phyloP scores from a whole-genome alignment of 1,139 yeast species.

The Scheffersomyces titani region DNA sequence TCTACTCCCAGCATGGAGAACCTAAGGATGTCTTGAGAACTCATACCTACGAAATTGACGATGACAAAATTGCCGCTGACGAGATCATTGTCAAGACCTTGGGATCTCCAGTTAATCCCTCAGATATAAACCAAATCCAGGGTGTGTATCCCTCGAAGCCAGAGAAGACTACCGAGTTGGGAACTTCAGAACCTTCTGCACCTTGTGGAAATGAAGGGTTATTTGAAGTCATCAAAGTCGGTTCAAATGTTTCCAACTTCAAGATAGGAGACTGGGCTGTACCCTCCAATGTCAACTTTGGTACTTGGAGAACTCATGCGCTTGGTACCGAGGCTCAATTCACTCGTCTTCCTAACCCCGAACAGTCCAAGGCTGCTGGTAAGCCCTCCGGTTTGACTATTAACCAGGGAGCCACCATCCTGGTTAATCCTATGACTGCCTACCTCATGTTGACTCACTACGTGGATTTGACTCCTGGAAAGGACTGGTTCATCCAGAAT shows the following conservation, averaged over 20 bases:
- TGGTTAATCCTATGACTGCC: constrained; percentile 93
- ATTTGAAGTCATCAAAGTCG: constrained; percentile 77
- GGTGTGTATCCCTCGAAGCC: constrained; percentile 95
- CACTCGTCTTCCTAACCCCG: constrained; percentile 52
- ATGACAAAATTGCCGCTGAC: constrained; percentile 38
- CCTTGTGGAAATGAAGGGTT: constrained; percentile 95
- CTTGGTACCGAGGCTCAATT: constrained; percentile 52
- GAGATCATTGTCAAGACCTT: constrained; percentile 61
- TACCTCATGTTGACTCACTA: constrained; percentile 82
- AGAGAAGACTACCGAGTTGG: constrained; percentile 45
- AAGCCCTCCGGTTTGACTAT: constrained; percentile 44
- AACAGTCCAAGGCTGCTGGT: constrained; percentile 32
- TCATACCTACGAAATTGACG: constrained; percentile 53
- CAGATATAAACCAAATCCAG: constrained; percentile 86
- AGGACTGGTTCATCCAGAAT: constrained; percentile 93
- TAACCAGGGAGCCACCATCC: constrained; percentile 83
- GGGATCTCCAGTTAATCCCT: constrained; percentile 92
- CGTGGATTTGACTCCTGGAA: constrained; percentile 58
- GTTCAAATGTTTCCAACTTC: constrained; percentile 52
- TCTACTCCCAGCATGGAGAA: constrained; percentile 60
- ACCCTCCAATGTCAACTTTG: constrained; percentile 80
- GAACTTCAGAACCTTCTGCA: constrained; percentile 64
- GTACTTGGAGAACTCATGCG: constrained; percentile 94
- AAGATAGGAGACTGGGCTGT: constrained; percentile 86
- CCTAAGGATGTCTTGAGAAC: constrained; percentile 57